Evolutionary conservation across 73 alveolate genomes (phyloP).

Genomic region (Paramecium sonneborni): DNA sequence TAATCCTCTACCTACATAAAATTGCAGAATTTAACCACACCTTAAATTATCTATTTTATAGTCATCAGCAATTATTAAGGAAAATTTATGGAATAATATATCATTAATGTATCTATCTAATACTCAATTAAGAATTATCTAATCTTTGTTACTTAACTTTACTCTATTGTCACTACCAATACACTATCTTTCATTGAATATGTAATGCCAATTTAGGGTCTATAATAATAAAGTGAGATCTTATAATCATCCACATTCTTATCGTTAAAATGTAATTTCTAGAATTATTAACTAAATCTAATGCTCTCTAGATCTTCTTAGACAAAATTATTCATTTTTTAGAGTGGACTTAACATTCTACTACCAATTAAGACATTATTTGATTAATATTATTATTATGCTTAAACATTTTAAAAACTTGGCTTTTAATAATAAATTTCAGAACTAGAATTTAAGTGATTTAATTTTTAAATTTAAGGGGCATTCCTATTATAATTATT

Average conservation of each 20-base stretch:
- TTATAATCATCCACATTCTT: background rate
- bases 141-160: background rate
- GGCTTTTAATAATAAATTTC: background rate
- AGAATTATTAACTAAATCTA: background rate
- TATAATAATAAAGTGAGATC: background rate
- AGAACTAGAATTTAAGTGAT: constrained; percentile 3
- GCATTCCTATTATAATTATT: background rate
- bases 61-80: background rate
- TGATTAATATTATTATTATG: background rate
- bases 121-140: background rate
- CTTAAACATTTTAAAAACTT: background rate
- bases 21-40: background rate
- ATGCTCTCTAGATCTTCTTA: background rate
- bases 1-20: background rate
- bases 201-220: background rate
- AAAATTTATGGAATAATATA: background rate
- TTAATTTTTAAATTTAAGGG: background rate
- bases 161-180: background rate
- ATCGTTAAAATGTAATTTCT: background rate
- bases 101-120: background rate
- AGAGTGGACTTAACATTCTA: background rate
- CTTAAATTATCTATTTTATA: background rate
- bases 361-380: background rate
- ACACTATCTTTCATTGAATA: background rate
- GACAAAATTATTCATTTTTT: background rate